A percentile compares a stretch with the other conserved stretches of the same genome.
Conservation (phyloP, 495 filamentous ascomycete species). For the Cryomyces minteri region DNA sequence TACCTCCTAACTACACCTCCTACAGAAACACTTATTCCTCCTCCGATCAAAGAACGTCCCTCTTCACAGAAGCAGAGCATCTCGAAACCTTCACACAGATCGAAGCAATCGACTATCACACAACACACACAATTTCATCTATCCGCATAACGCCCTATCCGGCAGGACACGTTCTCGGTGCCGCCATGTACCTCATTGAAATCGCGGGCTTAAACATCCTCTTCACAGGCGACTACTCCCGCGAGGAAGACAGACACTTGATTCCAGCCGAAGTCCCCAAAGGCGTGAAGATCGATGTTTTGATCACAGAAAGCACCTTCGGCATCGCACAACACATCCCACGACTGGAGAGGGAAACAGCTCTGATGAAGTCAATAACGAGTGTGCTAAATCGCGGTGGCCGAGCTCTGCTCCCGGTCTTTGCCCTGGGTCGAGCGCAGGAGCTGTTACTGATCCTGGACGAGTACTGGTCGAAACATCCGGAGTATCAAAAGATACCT, state of each 20-base stretch:
- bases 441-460: slow-evolving; percentile 88
- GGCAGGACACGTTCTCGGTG: slow-evolving; percentile 92
- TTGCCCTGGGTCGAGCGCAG: slow-evolving; percentile 83
- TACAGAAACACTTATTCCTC: slow-evolving; percentile 48
- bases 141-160: slow-evolving; percentile 95
- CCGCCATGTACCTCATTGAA: slow-evolving; percentile 93
- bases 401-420: slow-evolving; percentile 85
- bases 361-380: slow-evolving; percentile 88
- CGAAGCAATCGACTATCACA: slow-evolving; percentile 95
- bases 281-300: slow-evolving; percentile 74
- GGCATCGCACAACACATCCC: slow-evolving; percentile 85
- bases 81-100: slow-evolving; percentile 80
- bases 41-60: slow-evolving; percentile 52
- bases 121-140: slow-evolving; percentile 87
- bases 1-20: background rate
- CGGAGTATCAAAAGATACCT: slow-evolving; percentile 69
- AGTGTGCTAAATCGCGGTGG: slow-evolving; percentile 77
- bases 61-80: slow-evolving; percentile 91
- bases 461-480: slow-evolving; percentile 84
- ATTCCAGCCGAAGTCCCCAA: slow-evolving; percentile 78
- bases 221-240: slow-evolving; percentile 93
- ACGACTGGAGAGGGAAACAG: slow-evolving; percentile 71
- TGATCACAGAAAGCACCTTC: slow-evolving; percentile 95
- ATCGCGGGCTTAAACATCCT: slow-evolving; percentile 91
- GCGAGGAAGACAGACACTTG: slow-evolving; percentile 85